Conservation (phyloP, 1,139 yeast genomes). For the Waltiozyma sp. region DNA sequence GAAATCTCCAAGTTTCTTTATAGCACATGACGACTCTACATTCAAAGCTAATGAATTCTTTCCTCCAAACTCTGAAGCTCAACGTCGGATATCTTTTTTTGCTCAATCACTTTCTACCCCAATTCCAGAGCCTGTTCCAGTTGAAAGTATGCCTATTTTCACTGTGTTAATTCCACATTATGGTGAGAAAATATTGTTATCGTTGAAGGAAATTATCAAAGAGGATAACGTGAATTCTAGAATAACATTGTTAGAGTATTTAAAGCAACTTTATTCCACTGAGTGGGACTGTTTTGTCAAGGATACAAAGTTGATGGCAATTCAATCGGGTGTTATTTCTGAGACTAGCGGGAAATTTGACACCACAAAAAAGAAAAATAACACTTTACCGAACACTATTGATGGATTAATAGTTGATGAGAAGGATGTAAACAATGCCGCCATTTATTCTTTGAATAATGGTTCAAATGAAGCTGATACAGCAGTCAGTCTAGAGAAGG, state of each 20-base stretch:
- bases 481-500: neutral
- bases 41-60: conserved; percentile 53
- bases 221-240: conserved; percentile 49
- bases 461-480: conserved; percentile 1
- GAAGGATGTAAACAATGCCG: neutral
- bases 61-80: conserved; percentile 66
- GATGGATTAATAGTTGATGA: conserved; percentile 3
- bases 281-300: conserved; percentile 76
- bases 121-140: conserved; percentile 60
- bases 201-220: conserved; percentile 55
- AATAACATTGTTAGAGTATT: conserved; percentile 61
- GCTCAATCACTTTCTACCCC: conserved; percentile 81
- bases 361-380: conserved; percentile 8
- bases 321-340: conserved; percentile 18
- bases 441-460: neutral
- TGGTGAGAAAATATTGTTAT: conserved; percentile 59
- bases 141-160: conserved; percentile 69
- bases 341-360: conserved; percentile 11
- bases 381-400: conserved; percentile 2
- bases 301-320: conserved; percentile 39
- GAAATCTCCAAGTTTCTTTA: conserved; percentile 57
- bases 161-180: conserved; percentile 84
- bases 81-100: conserved; percentile 72
- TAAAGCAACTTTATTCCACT: conserved; percentile 52
- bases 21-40: conserved; percentile 65